phyloP scores from a whole-genome alignment of 1,139 yeast genomes.

The Lodderomyces pseudojiufengensis region DNA sequence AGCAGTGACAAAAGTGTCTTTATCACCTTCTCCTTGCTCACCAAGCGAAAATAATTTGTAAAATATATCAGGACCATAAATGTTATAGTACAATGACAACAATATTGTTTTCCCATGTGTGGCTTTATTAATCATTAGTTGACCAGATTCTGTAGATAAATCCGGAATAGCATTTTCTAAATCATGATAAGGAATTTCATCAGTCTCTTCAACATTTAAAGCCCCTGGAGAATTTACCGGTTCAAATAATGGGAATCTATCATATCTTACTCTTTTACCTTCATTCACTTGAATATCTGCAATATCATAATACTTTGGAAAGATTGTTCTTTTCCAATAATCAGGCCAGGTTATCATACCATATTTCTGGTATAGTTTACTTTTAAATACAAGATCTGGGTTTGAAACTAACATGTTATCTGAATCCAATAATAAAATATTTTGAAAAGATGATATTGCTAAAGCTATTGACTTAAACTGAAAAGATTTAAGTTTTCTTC shows the following conservation, averaged over 20 bases:
- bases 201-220: constrained; percentile 13
- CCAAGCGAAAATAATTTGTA: constrained; percentile 59
- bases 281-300: constrained; percentile 45
- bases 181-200: constrained; percentile 42
- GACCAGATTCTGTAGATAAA: constrained; percentile 64
- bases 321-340: constrained; percentile 72
- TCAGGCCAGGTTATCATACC: constrained; percentile 83
- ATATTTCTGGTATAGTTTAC: constrained; percentile 48
- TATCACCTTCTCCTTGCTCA: constrained; percentile 64
- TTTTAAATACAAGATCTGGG: constrained; percentile 45
- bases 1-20: constrained; percentile 61
- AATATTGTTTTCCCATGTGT: constrained; percentile 52
- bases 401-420: constrained; percentile 37
- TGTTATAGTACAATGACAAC: constrained; percentile 53
- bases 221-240: constrained; percentile 8
- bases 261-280: constrained; percentile 21
- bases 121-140: constrained; percentile 49
- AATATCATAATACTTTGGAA: constrained; percentile 64
- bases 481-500: constrained; percentile 32
- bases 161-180: constrained; percentile 57
- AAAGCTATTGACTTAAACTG: constrained; percentile 43
- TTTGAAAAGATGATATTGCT: constrained; percentile 39
- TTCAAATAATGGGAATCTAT: constrained; percentile 20
- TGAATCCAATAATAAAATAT: constrained; percentile 40
- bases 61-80: constrained; percentile 54